Conservation (phyloP, 1,284 basidiomycete species). For the Cystobasidium sp. region DNA sequence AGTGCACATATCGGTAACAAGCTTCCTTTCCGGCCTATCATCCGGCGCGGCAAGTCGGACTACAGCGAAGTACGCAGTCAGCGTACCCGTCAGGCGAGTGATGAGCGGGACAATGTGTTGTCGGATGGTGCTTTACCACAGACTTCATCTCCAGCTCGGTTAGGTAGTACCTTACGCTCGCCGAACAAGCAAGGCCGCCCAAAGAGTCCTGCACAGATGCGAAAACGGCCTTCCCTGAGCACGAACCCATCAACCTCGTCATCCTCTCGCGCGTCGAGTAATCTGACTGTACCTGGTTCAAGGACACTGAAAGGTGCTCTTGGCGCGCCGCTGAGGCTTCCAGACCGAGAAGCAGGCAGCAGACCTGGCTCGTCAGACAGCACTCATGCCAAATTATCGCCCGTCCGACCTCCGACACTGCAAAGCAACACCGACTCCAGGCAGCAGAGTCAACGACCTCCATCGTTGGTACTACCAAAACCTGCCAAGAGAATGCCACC, state of each 20-base stretch:
- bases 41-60: constrained; percentile 49
- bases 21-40: constrained; percentile 52
- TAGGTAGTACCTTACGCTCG: neutral
- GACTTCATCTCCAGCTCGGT: neutral
- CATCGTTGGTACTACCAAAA: constrained; percentile 3
- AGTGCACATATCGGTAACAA: constrained; percentile 54
- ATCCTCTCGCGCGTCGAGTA: constrained; percentile 18
- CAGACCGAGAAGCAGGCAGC: neutral
- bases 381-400: too few relatives aligned
- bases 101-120: constrained; percentile 19
- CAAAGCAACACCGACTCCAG: neutral
- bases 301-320: neutral
- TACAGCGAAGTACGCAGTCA: constrained; percentile 31
- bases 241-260: neutral
- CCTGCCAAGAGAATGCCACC: neutral
- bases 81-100: constrained; percentile 17
- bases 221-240: constrained; percentile 12
- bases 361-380: too few relatives aligned
- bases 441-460: neutral
- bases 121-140: constrained; percentile 34
- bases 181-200: constrained; percentile 2
- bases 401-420: neutral
- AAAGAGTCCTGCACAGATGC: constrained; percentile 14
- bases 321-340: neutral
- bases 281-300: constrained; percentile 25